phyloP scores from a whole-genome alignment of 495 filamentous ascomycete genomes.

The Penicillium salamii region DNA sequence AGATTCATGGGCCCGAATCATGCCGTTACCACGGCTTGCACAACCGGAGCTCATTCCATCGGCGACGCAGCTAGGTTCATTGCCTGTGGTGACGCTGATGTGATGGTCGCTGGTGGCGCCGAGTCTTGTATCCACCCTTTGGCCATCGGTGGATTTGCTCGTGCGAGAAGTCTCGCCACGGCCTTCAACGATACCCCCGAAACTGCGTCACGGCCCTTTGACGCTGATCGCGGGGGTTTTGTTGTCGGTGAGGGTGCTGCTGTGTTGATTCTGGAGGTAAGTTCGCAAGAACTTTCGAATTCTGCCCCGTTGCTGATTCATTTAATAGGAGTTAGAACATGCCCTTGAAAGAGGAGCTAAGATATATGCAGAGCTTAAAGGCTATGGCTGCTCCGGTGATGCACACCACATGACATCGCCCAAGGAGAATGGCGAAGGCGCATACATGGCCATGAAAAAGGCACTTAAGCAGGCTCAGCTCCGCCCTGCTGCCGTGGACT shows the following conservation, averaged over 20 bases:
- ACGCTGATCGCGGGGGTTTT: conserved; percentile 77
- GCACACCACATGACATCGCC: conserved; percentile 93
- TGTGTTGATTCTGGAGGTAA: conserved; percentile 76
- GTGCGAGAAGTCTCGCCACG: conserved; percentile 81
- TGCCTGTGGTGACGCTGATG: conserved; percentile 81
- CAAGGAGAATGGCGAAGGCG: conserved; percentile 74
- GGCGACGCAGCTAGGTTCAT: conserved; percentile 92
- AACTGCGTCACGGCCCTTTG: conserved; percentile 81
- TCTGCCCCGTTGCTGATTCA: background rate
- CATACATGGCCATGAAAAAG: conserved; percentile 78
- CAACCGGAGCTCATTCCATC: conserved; percentile 90
- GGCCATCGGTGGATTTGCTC: conserved; percentile 85
- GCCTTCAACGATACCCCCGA: conserved; percentile 72
- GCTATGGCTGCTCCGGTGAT: conserved; percentile 85
- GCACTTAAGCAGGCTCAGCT: conserved; percentile 73
- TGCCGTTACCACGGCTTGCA: conserved; percentile 89
- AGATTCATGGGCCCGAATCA: conserved; percentile 92
- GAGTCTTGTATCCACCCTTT: conserved; percentile 97
- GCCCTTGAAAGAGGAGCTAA: conserved; percentile 72
- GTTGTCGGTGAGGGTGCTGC: conserved; percentile 92
- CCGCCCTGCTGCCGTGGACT: conserved; percentile 70
- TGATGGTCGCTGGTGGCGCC: conserved; percentile 91
- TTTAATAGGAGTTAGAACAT: conserved; percentile 71
- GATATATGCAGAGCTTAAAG: conserved; percentile 86
- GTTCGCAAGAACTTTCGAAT: background rate